phyloP scores from a whole-genome alignment of 2,329 filamentous ascomycete species.

The Talaromyces sp. region DNA sequence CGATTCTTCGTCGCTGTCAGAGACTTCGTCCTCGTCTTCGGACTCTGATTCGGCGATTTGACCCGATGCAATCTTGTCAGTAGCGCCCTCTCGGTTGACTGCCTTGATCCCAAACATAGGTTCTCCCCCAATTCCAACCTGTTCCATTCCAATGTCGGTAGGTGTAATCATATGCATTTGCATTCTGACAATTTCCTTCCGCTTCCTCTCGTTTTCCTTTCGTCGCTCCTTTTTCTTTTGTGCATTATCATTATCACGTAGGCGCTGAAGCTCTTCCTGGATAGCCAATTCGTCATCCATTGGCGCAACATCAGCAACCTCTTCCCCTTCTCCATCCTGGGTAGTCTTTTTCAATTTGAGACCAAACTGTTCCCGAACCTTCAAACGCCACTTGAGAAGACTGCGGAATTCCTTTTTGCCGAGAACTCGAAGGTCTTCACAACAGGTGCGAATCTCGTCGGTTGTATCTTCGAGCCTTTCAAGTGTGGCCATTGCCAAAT shows the following conservation, averaged over 20 bases:
- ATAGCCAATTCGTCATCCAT: slow-evolving; percentile 95
- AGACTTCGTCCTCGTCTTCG: slow-evolving; percentile 51
- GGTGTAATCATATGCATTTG: slow-evolving; percentile 96
- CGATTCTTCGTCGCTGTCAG: slow-evolving; percentile 54
- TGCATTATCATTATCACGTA: slow-evolving; percentile 71
- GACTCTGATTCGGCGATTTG: slow-evolving; percentile 63
- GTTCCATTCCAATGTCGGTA: slow-evolving; percentile 92
- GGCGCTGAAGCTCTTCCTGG: slow-evolving; percentile 75
- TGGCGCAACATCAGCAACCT: slow-evolving; percentile 73
- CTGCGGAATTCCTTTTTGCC: slow-evolving; percentile 92
- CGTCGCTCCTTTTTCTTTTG: slow-evolving; percentile 78
- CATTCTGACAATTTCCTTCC: slow-evolving; percentile 91
- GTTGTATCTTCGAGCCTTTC: slow-evolving; percentile 84
- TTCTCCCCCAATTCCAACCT: slow-evolving; percentile 69
- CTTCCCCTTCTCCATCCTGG: slow-evolving; percentile 52
- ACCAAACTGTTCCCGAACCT: slow-evolving; percentile 84
- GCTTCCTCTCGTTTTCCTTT: slow-evolving; percentile 87
- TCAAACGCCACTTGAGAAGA: slow-evolving; percentile 81
- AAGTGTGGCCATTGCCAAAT: slow-evolving; percentile 80
- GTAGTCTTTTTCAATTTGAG: slow-evolving; percentile 67
- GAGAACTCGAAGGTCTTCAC: slow-evolving; percentile 78
- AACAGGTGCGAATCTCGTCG: slow-evolving; percentile 70
- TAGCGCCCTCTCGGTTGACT: slow-evolving; percentile 68
- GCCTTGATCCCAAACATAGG: slow-evolving; percentile 81
- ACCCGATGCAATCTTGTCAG: slow-evolving; percentile 65